Conservation (phyloP, 2,329 filamentous ascomycete species). For the Diplodia seriata region DNA sequence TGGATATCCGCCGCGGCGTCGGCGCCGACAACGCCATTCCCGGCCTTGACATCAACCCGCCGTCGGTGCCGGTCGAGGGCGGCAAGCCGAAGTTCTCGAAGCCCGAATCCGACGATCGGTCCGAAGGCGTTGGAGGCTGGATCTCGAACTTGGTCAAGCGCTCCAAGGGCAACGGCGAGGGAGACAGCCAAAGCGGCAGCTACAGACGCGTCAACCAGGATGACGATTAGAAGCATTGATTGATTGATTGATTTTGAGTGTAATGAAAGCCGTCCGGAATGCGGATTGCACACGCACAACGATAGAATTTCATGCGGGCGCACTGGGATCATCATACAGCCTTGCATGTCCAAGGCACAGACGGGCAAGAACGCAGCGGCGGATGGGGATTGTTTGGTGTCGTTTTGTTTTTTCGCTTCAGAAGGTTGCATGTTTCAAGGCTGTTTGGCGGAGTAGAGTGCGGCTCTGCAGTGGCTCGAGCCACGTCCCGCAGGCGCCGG, state of each 20-base stretch:
- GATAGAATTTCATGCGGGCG: conserved; percentile 29
- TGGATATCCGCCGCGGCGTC: conserved; percentile 67
- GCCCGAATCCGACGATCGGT: conserved; percentile 38
- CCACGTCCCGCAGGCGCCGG: conserved; percentile 25
- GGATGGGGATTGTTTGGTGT: background rate
- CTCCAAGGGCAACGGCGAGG: conserved; percentile 55
- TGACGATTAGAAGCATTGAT: conserved; percentile 37
- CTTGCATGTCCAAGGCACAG: conserved; percentile 23
- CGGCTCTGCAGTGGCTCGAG: conserved; percentile 30
- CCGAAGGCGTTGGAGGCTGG: conserved; percentile 71
- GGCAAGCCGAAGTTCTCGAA: conserved; percentile 55
- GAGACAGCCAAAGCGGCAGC: conserved; percentile 51
- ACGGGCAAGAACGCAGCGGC: conserved; percentile 14
- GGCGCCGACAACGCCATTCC: conserved; percentile 75
- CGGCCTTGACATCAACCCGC: conserved; percentile 81
- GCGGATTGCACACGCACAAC: conserved; percentile 29
- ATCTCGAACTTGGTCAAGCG: conserved; percentile 70
- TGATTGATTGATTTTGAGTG: background rate
- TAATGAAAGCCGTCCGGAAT: conserved; percentile 26
- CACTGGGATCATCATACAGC: conserved; percentile 26
- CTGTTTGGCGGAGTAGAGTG: conserved; percentile 11
- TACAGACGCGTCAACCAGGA: conserved; percentile 57
- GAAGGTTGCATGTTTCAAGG: conserved; percentile 4
- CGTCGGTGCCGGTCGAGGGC: conserved; percentile 63
- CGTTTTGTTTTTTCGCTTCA: conserved; percentile 13